Conservation (phyloP, 2,329 filamentous ascomycete genomes). For the Cordyceps farinosa region DNA sequence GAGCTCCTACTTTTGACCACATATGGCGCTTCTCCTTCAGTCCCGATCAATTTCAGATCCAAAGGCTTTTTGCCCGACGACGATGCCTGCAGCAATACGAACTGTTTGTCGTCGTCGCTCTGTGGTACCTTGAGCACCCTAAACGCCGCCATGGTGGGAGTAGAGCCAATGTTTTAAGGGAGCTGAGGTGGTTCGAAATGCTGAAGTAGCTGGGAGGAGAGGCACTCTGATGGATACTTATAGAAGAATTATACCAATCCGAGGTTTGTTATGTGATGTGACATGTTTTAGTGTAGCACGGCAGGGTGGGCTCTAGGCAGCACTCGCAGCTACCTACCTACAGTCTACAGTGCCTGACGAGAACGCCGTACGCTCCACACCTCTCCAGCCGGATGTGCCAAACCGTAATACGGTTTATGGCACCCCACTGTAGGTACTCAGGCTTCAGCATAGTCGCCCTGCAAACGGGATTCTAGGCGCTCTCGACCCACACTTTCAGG, state of each 20-base stretch:
- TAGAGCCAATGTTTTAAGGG: neutral
- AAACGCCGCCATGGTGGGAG: conserved; percentile 1
- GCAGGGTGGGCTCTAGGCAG: neutral
- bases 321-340: neutral
- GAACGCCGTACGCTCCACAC: too few species aligned
- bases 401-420: too few species aligned
- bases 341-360: too few species aligned
- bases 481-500: conserved; percentile 13
- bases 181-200: neutral
- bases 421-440: too few species aligned
- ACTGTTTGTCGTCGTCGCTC: conserved; percentile 25
- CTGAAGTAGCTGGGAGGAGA: neutral
- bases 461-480: neutral
- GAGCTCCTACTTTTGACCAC: conserved; percentile 51
- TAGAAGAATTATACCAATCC: neutral
- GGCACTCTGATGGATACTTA: neutral
- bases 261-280: neutral
- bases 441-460: neutral
- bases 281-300: neutral
- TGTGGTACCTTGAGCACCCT: conserved; percentile 16
- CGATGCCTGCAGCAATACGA: conserved; percentile 59
- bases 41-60: conserved; percentile 65
- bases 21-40: conserved; percentile 62
- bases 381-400: too few species aligned
- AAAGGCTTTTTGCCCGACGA: conserved; percentile 49